A percentile compares a stretch with the other conserved stretches of the same genome.
These are phyloP conservation scores for Purpureocillium lavendulum DNA, from an alignment of 2,329 filamentous ascomycete genomes.

Conservation along the genomic window DNA sequence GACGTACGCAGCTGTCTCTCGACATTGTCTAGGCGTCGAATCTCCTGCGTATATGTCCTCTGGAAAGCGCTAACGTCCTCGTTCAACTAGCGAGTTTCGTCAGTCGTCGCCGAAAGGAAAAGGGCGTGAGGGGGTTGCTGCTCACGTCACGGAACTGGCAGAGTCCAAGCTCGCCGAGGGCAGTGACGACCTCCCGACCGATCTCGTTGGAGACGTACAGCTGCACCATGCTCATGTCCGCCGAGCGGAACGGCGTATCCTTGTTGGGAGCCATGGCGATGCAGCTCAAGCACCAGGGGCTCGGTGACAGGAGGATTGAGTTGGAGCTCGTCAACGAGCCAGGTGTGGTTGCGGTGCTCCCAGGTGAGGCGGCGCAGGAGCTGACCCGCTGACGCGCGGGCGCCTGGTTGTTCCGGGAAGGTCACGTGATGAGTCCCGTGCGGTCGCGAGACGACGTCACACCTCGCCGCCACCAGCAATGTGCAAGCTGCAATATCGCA, in stretches of 20 bases:
- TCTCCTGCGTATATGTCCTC: conserved; percentile 94
- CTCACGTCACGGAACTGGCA: conserved; percentile 96
- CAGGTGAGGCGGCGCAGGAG: conserved; percentile 16
- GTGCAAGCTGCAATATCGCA: too few relatives aligned
- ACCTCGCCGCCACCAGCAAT: neutral
- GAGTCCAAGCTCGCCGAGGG: conserved; percentile 87
- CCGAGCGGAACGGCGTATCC: conserved; percentile 98
- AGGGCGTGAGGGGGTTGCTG: neutral
- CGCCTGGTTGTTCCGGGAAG: conserved; percentile 14
- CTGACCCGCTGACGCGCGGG: conserved; percentile 10
- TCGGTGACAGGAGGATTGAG: conserved; percentile 14
- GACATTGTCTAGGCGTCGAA: conserved; percentile 93
- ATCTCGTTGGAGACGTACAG: conserved; percentile 99
- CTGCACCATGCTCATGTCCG: conserved; percentile 99
- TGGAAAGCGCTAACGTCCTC: conserved; percentile 90
- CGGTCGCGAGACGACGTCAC: conserved; percentile 5
- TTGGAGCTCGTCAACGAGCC: conserved; percentile 20
- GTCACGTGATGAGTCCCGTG: conserved; percentile 16
- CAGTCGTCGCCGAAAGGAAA: neutral
- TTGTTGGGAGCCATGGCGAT: conserved; percentile 54
- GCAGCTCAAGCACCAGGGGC: conserved; percentile 20
- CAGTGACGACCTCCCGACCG: conserved; percentile 92
- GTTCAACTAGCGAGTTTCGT: conserved; percentile 59
- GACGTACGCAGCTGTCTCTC: conserved; percentile 89
- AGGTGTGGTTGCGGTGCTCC: conserved; percentile 12